Base-by-base conservation (phyloP, 345 rosid species). In the Angophora floribunda region DNA sequence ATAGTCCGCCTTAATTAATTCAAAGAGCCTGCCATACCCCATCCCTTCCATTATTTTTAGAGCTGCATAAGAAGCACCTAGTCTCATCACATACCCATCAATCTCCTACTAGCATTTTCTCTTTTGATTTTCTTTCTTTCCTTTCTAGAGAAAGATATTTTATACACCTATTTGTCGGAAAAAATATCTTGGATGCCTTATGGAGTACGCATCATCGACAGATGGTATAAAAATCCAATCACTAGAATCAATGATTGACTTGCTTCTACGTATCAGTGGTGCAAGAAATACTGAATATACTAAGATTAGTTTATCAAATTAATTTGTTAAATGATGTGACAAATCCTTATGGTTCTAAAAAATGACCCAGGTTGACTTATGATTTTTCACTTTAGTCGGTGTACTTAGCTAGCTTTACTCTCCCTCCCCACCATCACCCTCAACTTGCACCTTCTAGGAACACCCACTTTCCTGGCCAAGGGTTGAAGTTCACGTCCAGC, bases 241-340 rank as follows among this genome's bases (percentile, higher is more conserved):
- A 2, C 11, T 17, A 6, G 19, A 41, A 75, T 41, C 26, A 36
- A 9, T 21, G 7, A 36, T 36, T 41, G 28, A 41, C 49, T 19
- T 19, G 28, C 12, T 75, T 75, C 2, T 36, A 3, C 1, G 6
- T 6, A 6, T 41, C 0, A 1, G 14, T 5, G 7, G 28, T 5
- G 14, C 26, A 67, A 41, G 28, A 75, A 70, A 75, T 75, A 21
- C 7, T 36, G 19, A 75, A 41, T 41, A 19, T 75, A 3, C 28
- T 5, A 75, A 36, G 82, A 41, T 36, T 36, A 21, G 13, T 75
- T 41, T 12, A 41, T 41, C 19, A 10, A 19, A 75, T 41, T 36
- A 41, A 16, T 75, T 36, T 41, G 11, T 75, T 75, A 75, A 75
- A 9, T 75, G 14, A 75, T 5, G 1, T 36, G 26, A 75, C 26